Base-by-base conservation (phyloP, 345 rosid species). In the Brassica juncea region DNA sequence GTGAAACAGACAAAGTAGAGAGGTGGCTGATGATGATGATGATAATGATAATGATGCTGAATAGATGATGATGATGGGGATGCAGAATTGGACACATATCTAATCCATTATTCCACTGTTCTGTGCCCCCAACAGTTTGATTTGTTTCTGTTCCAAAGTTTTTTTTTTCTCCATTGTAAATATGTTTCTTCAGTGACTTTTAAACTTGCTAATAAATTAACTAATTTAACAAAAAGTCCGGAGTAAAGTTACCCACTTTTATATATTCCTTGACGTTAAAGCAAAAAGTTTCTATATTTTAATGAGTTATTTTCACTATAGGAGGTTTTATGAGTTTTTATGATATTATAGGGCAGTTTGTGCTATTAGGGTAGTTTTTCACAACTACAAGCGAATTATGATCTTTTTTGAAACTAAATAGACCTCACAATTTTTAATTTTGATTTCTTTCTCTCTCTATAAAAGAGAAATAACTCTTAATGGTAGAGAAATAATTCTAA, bases 1-100 rank as follows among this genome's bases (percentile, higher is more conserved):
- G 82, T 85, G 86, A 85, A 87, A 86, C 87, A 67, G 92, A 90
- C 91, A 85, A 89, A 86, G 79, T 8, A 27, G 54, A 82, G 84
- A 88, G 87, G 86, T 82, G 79, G 92, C 88, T 80, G 88, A 80
- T 82, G 84, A 82, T 81, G 82, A 82, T 60, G n/a, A 72, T 49
- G 54, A 54, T 54, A 34, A 64, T 49, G 14, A 83, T 4, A 23
- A 23, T 39, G 42, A 37, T 80, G 83, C 84, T 54, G 52, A 71
- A 27, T 37, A 42, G 59, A 61, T 60, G 28, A 35, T 66, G 57
- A 14, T 9, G 57, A 64, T 15, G 76, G 6, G 11, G 73, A 66
- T 66, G 28, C 28, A 62, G 34, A 80, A 64, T 79, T 80, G 79
- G 79, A 63, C 69, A 14, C 71, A 62, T 70, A 80, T 80, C 83